These are phyloP conservation scores for Dioszegia crocea DNA, from an alignment of 768 basidiomycete genomes.

Conservation along the genomic window DNA sequence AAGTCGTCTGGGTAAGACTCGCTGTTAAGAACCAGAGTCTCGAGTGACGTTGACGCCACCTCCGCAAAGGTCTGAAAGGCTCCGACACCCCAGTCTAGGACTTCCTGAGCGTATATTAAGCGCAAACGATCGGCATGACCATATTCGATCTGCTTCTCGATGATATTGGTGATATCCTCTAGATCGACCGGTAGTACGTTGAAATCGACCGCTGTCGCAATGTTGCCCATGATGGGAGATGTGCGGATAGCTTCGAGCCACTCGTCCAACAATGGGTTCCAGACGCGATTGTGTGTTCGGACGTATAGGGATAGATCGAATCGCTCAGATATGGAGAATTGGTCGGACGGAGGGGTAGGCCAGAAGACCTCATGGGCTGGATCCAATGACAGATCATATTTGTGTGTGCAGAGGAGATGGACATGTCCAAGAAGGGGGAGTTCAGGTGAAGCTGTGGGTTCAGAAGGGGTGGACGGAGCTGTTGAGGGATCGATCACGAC, in stretches of 20 bases:
- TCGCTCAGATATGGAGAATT: background rate
- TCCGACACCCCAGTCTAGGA: too few species aligned
- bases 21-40: background rate
- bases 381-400: background rate
- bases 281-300: too few species aligned
- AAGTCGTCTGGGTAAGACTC: background rate
- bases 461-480: too few species aligned
- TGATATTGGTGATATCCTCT: background rate
- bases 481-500: too few species aligned
- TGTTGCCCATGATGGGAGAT: background rate
- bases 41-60: background rate
- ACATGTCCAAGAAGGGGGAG: too few species aligned
- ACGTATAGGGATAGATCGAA: background rate
- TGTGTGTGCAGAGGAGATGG: too few species aligned
- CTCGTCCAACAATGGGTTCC: background rate
- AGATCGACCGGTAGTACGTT: background rate
- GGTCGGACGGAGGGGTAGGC: background rate
- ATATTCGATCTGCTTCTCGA: background rate
- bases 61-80: background rate
- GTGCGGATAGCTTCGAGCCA: background rate
- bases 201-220: background rate
- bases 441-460: too few species aligned
- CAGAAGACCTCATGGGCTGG: background rate
- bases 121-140: background rate
- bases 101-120: background rate